A percentile compares a stretch with the other conserved stretches of the same genome.
These are phyloP conservation scores for Brassica juncea DNA, from an alignment of 345 rosid species.

Conservation along the genomic window DNA sequence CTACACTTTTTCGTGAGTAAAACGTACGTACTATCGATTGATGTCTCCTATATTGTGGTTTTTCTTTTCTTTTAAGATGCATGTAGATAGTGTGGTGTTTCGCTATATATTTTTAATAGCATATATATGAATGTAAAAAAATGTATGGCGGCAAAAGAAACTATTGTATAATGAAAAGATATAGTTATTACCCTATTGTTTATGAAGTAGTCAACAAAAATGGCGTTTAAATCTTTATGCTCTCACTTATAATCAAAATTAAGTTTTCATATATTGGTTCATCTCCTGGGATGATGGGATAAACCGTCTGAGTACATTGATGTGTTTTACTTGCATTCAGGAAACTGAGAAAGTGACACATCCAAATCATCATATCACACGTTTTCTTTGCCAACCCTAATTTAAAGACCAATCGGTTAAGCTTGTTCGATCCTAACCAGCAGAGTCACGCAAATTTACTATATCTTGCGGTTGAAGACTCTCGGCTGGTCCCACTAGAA, in stretches of 20 bases:
- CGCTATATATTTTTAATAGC: not conserved
- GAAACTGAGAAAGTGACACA: constrained; percentile 23
- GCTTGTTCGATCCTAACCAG: constrained; percentile 24
- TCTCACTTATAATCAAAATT: not conserved
- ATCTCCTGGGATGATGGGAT: constrained; percentile 5
- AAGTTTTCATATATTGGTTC: not conserved
- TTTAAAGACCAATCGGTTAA: constrained; percentile 9
- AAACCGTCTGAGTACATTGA: constrained; percentile 32
- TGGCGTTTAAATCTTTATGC: not conserved
- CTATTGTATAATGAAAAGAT: not conserved
- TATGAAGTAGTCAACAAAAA: not conserved
- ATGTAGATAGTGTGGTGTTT: not conserved
- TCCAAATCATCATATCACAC: constrained; percentile 22
- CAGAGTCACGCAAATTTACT: not conserved
- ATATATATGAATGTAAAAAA: not conserved
- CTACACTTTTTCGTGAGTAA: constrained; percentile 19
- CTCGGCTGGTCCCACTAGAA: constrained; percentile 29
- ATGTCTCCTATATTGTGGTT: not conserved
- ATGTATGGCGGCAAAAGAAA: not conserved
- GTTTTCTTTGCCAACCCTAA: constrained; percentile 23
- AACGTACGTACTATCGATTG: constrained; percentile 11
- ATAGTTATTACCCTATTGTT: too few relatives aligned
- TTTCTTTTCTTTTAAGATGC: not conserved
- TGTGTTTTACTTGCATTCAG: constrained; percentile 19
- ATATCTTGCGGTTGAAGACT: constrained; percentile 38